A percentile compares a stretch with the other conserved stretches of the same genome.
These are phyloP conservation scores for Daldinia decipiens DNA, from an alignment of 495 filamentous ascomycete species.

Conservation along the genomic window DNA sequence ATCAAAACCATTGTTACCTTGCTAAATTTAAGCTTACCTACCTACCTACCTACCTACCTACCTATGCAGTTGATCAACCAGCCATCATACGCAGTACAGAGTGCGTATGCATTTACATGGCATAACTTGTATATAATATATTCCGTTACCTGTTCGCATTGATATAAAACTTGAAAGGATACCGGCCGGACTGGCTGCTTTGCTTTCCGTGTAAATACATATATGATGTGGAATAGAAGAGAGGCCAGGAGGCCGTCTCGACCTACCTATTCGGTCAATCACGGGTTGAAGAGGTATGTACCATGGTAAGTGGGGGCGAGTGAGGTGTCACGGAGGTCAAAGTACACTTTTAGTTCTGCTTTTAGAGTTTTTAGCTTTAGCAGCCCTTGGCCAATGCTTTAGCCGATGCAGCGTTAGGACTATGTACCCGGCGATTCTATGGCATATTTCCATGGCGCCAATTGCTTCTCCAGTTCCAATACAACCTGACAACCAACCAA, in stretches of 20 bases:
- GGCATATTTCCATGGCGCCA: conserved; percentile 3
- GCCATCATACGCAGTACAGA: not conserved
- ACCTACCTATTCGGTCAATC: not conserved
- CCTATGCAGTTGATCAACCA: not conserved
- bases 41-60: too few species aligned
- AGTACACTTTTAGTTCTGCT: conserved; percentile 9
- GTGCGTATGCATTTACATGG: not conserved
- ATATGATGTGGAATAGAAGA: not conserved
- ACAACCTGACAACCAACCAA: conserved; percentile 19
- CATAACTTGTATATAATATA: too few species aligned
- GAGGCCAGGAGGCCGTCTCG: too few species aligned
- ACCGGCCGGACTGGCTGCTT: too few species aligned
- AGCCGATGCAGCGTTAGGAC: conserved; percentile 6
- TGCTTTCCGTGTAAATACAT: too few species aligned
- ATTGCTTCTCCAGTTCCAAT: conserved; percentile 33
- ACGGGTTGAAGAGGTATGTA: not conserved
- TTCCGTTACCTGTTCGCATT: too few species aligned
- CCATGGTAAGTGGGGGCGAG: not conserved
- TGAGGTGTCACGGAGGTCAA: conserved; percentile 26
- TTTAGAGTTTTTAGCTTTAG: conserved; percentile 20
- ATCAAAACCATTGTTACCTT: conserved; percentile 15
- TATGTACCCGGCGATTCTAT: not conserved
- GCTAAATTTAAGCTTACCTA: conserved; percentile 23
- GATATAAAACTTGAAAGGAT: too few species aligned
- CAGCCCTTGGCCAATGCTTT: conserved; percentile 7